Base-by-base conservation (phyloP, 805 yeast species). In the Hagleromyces aurorensis region DNA sequence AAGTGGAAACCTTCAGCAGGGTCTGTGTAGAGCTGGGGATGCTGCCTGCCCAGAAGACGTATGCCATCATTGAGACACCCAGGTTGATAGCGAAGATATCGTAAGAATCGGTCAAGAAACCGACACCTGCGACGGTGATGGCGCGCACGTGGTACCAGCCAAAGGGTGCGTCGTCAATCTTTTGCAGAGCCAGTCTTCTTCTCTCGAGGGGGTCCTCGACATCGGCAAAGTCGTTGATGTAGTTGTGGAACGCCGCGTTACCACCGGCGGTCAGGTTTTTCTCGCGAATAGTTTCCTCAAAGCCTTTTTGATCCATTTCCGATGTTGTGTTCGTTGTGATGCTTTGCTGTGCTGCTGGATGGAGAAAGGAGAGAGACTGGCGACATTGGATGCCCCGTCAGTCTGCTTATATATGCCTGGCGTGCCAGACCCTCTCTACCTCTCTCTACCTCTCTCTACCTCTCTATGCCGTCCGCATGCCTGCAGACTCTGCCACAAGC, bases 31-130 rank as follows among this genome's bases (percentile, higher is more conserved):
- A 76, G 34, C 69, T 46, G 20, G 95, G 94, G 36, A 77, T 70
- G 15, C 37, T 26, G 33, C 70, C 69, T 11, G 57, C 61, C 86
- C 87, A 85, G 67, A 59, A 82, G 32, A 78, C 93, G 48, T 78
- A 75, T 19, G 72, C 58, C 70, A 85, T 60, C 87, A 85, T 83
- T 30, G 87, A 52, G 32, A 82, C 62, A 58, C 81, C 89, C 64
- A 85, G 64, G 61, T 80, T 82, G 48, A 85, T 85, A 44, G 95
- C 87, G 50, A 85, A 86, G 44, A 86, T 82, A 67, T 86, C 95
- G 60, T 86, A 85, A 33, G 95, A 75, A 62, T 85, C 96, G 16
- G 94, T 85, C 61, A 86, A 59, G 74, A 85, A 85, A 57, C 96
- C 96, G 43, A 85, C 91, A 67, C 96, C 85, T 8, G 94, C 94